These are phyloP conservation scores for Candida morakotiae DNA, from an alignment of 805 yeast species.

Conservation along the genomic window DNA sequence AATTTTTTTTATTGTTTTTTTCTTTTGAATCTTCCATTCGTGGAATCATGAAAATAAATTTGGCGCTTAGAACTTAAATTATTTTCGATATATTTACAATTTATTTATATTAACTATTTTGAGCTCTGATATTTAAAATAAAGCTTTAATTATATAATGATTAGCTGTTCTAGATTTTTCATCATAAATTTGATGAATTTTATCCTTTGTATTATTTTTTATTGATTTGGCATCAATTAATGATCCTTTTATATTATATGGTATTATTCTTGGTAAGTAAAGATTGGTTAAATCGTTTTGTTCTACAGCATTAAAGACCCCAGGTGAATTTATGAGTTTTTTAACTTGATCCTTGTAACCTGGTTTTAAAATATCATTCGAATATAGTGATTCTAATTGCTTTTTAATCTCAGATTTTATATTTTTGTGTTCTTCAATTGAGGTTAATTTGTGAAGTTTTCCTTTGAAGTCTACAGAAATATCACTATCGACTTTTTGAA, in stretches of 20 bases:
- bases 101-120: too few relatives aligned
- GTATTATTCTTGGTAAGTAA: conserved; percentile 54
- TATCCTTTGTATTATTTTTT: conserved; percentile 39
- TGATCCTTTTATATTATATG: conserved; percentile 43
- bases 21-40: too few relatives aligned
- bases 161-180: background rate
- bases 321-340: conserved; percentile 39
- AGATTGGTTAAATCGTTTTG: conserved; percentile 39
- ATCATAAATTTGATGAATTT: conserved; percentile 1
- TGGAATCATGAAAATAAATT: too few relatives aligned
- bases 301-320: conserved; percentile 33
- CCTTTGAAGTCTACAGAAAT: conserved; percentile 47
- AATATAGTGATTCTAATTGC: conserved; percentile 16
- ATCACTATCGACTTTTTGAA: conserved; percentile 36
- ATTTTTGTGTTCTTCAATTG: conserved; percentile 19
- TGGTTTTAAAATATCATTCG: conserved; percentile 23
- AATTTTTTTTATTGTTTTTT: too few relatives aligned
- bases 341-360: conserved; percentile 40
- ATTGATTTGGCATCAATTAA: conserved; percentile 32
- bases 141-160: background rate
- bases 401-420: conserved; percentile 16
- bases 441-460: conserved; percentile 35
- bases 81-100: too few relatives aligned
- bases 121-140: too few relatives aligned
- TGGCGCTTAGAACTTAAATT: too few relatives aligned